Conservation (phyloP, 306 rosid genomes). For the Begonia loranthoides region DNA sequence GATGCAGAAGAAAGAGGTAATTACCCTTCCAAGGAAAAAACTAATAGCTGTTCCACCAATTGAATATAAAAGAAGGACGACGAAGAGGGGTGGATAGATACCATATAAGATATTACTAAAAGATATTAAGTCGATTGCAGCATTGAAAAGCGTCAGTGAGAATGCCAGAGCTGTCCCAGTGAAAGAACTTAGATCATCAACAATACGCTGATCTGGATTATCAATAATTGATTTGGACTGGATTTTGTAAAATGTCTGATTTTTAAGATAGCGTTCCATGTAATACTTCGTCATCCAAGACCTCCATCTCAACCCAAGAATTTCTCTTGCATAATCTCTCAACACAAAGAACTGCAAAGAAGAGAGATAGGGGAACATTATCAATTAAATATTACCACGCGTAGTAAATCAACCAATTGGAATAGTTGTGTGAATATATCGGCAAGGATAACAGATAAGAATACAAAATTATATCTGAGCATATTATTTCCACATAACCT, state of each 20-base stretch:
- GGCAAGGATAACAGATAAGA: too few species aligned
- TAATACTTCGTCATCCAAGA: conserved; percentile 98
- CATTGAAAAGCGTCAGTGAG: conserved; percentile 65
- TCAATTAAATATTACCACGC: too few species aligned
- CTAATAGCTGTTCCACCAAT: conserved; percentile 89
- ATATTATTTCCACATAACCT: too few species aligned
- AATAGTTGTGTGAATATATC: too few species aligned
- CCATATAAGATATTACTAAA: conserved; percentile 89
- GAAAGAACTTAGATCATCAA: conserved; percentile 87
- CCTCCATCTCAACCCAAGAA: conserved; percentile 91
- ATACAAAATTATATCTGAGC: too few species aligned
- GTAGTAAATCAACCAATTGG: too few species aligned
- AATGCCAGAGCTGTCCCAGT: conserved; percentile 82
- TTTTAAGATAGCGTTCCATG: conserved; percentile 76
- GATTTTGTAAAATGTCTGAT: conserved; percentile 78
- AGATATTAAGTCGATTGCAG: conserved; percentile 77
- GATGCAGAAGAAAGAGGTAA: background rate
- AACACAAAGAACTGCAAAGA: conserved; percentile 65
- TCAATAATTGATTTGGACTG: conserved; percentile 92
- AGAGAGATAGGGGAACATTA: conserved; percentile 11
- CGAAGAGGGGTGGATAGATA: conserved; percentile 85
- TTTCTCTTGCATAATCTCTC: conserved; percentile 85
- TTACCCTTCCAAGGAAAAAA: conserved; percentile 82
- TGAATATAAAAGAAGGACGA: conserved; percentile 74
- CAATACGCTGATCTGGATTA: conserved; percentile 94